These are phyloP conservation scores for Candida qinlingensis DNA, from an alignment of 805 yeast species.

Conservation along the genomic window DNA sequence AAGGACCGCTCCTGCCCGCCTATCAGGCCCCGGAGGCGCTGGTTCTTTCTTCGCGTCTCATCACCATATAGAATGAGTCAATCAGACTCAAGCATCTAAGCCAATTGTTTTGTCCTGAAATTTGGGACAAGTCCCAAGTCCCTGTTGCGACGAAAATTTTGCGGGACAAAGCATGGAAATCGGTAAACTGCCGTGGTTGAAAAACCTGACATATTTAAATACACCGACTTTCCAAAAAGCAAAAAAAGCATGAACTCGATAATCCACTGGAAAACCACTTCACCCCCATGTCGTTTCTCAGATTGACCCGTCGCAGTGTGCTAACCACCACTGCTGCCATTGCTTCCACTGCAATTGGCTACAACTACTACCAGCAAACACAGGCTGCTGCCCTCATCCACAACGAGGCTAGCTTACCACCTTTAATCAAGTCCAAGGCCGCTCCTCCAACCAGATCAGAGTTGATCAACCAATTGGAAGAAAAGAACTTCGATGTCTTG, in stretches of 20 bases:
- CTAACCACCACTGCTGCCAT: slow-evolving; percentile 22
- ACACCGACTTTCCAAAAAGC: background rate
- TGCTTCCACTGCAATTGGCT: slow-evolving; percentile 19
- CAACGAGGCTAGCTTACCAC: slow-evolving; percentile 20
- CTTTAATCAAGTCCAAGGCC: slow-evolving; percentile 40
- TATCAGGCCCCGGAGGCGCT: no score
- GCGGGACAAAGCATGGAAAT: slow-evolving; percentile 1
- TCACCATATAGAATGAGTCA: no score
- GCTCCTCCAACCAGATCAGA: slow-evolving; percentile 55
- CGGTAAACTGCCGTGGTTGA: background rate
- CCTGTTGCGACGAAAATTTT: slow-evolving; percentile 2
- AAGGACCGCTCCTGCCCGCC: no score
- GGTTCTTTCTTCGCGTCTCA: no score
- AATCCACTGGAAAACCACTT: background rate
- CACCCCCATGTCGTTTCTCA: slow-evolving; percentile 21
- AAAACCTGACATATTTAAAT: slow-evolving; percentile 1
- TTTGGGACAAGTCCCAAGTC: background rate
- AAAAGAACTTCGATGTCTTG: slow-evolving; percentile 67
- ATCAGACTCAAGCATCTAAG: no score
- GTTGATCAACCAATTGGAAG: slow-evolving; percentile 43
- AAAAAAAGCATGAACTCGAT: no score
- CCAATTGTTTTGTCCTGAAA: background rate
- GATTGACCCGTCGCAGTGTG: slow-evolving; percentile 20
- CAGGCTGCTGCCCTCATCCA: slow-evolving; percentile 7
- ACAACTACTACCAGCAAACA: slow-evolving; percentile 8